Conservation (phyloP, 2,329 filamentous ascomycete genomes). For the Tolypocladium nubicola region DNA sequence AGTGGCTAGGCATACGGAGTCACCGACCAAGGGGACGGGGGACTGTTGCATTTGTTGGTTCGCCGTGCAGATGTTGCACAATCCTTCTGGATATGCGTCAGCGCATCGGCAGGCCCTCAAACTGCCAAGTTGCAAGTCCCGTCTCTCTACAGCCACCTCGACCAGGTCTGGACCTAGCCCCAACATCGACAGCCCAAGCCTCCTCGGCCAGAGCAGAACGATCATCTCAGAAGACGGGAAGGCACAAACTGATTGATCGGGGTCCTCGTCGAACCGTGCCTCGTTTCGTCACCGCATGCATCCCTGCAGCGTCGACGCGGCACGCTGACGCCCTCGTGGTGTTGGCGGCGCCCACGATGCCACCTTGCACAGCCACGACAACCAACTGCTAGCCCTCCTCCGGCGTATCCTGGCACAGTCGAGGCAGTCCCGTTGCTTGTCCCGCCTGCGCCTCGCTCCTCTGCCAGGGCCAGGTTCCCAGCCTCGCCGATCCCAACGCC, state of each 20-base stretch:
- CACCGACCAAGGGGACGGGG: background rate
- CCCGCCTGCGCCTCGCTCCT: background rate
- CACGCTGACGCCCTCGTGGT: background rate
- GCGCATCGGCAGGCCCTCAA: background rate
- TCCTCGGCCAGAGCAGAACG: background rate
- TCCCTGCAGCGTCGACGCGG: background rate
- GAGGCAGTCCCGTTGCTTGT: background rate
- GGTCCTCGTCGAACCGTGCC: background rate
- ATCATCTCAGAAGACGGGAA: background rate
- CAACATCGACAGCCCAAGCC: background rate
- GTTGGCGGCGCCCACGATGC: background rate
- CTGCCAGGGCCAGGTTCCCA: background rate
- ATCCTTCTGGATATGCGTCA: background rate
- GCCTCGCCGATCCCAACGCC: background rate
- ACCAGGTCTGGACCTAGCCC: background rate
- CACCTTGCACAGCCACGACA: background rate
- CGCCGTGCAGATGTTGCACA: background rate
- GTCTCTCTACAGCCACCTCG: background rate
- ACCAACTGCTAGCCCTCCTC: background rate
- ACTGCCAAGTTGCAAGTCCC: background rate
- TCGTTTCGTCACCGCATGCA: background rate
- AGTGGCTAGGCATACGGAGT: background rate
- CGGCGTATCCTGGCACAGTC: background rate
- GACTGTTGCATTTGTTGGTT: background rate
- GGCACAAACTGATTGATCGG: background rate